Base-by-base conservation (phyloP, 805 yeast species). In the Candida koratica region DNA sequence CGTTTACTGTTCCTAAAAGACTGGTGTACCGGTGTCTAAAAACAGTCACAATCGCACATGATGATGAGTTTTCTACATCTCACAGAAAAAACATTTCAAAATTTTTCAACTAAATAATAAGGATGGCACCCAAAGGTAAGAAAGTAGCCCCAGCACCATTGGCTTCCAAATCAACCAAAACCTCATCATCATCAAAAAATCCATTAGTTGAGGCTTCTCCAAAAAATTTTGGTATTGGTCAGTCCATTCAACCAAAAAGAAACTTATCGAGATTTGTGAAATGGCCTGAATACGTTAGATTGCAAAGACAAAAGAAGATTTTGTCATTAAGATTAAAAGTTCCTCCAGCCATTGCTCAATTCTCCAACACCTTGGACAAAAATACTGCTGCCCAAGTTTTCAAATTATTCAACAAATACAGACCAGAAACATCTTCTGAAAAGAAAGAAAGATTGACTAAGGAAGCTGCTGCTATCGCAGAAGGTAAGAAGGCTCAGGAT, bases 401-500 rank as follows among this genome's bases (percentile, higher is more conserved):
- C 82, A 89, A 89, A 80, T 81, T 90, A 61, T 82, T 90, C 77
- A 88, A 88, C 94, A 90, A 93, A 79, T 90, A 90, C 87, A 83
- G 95, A 77, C 97, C 98, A 65, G 98, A 90, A 80, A 85, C 96
- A 51, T 62, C 81, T 62, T 83, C 88, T 65, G 96, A 93, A 79
- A 90, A 90, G 95, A 88, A 88, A 82, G 96, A 87, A 78, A 88
- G 98, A 79, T 82, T 90, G 64, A 83, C 93, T 73, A 86, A 85
- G 77, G 97, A 93, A 78, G 96, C 98, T 53, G 96, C 96, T 61
- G 97, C 96, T 57, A 80, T 89, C 63, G 96, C 96, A 49, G 96
- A 87, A 66, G 97, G 97, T 71, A 88, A 89, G 81, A 78, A 86
- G 73, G 89, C 85, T 71, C 88, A 85, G 75, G 97, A 89, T 58